A percentile compares a stretch with the other conserved stretches of the same genome.
Conservation (phyloP, 441 rosid genomes). For the Metrosideros polymorpha region DNA sequence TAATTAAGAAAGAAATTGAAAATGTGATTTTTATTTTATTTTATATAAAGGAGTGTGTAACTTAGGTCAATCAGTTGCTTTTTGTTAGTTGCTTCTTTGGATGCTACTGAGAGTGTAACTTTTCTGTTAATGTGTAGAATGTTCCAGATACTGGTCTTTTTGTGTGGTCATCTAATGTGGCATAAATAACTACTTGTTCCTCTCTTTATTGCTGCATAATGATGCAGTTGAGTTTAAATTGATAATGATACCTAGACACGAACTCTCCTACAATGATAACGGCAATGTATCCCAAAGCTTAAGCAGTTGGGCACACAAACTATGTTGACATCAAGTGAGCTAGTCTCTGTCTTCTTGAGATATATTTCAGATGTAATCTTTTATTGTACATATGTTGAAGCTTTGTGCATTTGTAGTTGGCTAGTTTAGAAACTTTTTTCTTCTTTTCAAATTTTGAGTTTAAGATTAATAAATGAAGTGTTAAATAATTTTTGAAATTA, state of each 20-base stretch:
- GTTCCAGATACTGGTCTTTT: neutral
- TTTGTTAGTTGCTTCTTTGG: neutral
- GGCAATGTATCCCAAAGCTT: neutral
- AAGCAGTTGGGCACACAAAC: neutral
- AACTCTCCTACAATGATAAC: neutral
- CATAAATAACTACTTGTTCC: conserved; percentile 1
- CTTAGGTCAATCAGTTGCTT: neutral
- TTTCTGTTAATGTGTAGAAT: neutral
- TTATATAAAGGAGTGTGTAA: neutral
- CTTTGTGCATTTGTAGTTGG: neutral
- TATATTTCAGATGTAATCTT: neutral
- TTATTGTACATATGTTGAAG: neutral
- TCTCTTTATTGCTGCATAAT: conserved; percentile 1
- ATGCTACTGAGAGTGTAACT: neutral
- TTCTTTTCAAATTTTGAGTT: neutral
- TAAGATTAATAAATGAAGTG: neutral
- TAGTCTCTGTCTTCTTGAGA: neutral
- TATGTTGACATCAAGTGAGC: neutral
- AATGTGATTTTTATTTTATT: neutral
- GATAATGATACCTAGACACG: neutral
- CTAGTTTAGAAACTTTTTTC: neutral
- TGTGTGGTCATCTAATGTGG: neutral
- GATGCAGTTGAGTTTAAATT: neutral
- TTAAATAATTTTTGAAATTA: neutral
- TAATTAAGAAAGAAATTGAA: neutral